Evolutionary conservation across 345 rosid genomes (phyloP), one percentile per base, ranked within the genome.

Genomic region (Aurinia saxatilis): DNA sequence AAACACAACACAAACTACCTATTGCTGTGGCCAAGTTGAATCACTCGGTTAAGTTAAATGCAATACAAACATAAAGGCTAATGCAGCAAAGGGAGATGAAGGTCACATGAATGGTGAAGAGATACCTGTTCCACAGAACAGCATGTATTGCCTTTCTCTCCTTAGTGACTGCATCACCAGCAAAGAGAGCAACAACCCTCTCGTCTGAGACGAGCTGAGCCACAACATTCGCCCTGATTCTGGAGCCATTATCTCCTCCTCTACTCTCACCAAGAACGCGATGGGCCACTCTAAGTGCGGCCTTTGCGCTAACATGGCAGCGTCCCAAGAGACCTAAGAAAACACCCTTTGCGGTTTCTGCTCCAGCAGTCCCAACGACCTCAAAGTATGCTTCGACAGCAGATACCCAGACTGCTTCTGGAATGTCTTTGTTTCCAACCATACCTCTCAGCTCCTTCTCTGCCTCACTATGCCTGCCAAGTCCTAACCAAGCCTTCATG

Each of bases 401-500:
- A 18, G 96, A 87, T 12, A 90, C 87, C 99, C 99, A 93, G 65
- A 93, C 88, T 0, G 83, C 71, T 75, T 90, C 99, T 1, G 99
- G 99, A 76, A 93, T 77, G 25, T 82, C 95, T 63, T 90, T 85
- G 65, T 80, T 82, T 14, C 71, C 76, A 17, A 84, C 92, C 99
- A 93, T 82, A 34, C 86, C 81, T 74, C 83, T 85, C 68, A 93
- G 80, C 80, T 93, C 99, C 74, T 79, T 80, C 80, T 87, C 97
- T 50, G 99, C 99, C 71, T 90, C 97, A 25, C 51, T 76, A 65
- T 74, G 78, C 73, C 81, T 81, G 25, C 95, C 90, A 17, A 93
- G 72, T 11, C 99, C 97, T 55, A 93, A 69, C 97, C 90, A 90
- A 21, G 96, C 96, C 74, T 93, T 93, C 96, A 93, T 87, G 18